Base-by-base conservation (phyloP, 345 rosid genomes). In the Aurinia saxatilis region DNA sequence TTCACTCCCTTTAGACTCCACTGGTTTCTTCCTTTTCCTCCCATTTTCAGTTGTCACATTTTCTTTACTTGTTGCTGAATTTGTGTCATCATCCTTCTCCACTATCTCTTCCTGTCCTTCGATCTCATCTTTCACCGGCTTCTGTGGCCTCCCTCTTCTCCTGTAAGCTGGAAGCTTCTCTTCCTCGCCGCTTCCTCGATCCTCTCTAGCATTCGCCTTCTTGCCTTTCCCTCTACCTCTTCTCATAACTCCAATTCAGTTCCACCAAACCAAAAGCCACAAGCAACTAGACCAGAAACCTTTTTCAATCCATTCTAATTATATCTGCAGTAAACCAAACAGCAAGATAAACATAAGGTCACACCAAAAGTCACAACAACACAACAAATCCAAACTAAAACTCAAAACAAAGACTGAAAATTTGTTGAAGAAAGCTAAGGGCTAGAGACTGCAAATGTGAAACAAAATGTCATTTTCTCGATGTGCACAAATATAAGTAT, bases 91-190 rank as follows among this genome's bases (percentile, higher is more conserved):
- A 7, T 70, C 73, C 37, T 50, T 40, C 40, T 70, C 39, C 16
- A 56, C 29, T 1, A 66, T 6, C 58, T 52, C 66, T 15, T 60
- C 68, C 23, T 35, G 63, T 62, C 71, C 73, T 27, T 68, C 78
- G 31, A 52, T 63, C 30, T 60, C 77, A 53, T 77, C 77, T 70
- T 81, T 75, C 77, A 72, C 37, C 0, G 80, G 77, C 75, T 82
- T 86, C 38, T 79, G 85, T 10, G 87, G 84, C 72, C 89, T 86
- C 61, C 93, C 96, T 70, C 85, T 81, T 78, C 77, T 82, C 74
- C 55, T 75, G 45, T 50, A 64, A 37, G 77, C 71, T 2, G 85
- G 85, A 57, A 78, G 36, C 36, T 86, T 82, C 50, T 84, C 93
- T 54, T 84, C 93, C 38, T 88, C 88, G 2, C 77, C 86, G 16